Base-by-base conservation (phyloP, 192 early-diverging fungal genomes). In the Spinellus fusiger region DNA sequence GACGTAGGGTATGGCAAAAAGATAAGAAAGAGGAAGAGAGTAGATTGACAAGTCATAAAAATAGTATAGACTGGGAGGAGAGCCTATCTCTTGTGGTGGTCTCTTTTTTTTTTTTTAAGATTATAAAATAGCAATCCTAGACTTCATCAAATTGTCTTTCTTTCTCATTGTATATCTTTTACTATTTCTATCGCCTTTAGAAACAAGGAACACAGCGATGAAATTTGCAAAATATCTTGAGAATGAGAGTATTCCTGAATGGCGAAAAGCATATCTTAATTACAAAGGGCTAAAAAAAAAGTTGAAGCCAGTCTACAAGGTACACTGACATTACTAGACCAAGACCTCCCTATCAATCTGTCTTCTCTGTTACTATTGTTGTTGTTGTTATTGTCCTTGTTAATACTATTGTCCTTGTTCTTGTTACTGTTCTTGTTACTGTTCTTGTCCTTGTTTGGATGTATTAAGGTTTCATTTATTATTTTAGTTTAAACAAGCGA, bases 191-290 rank as follows among this genome's bases (percentile, higher is more conserved):
- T 44, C 40, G 13, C 40, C 40, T n/a, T 44, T 44, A 44, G 40
- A 44, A 44, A n/a, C 3, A 44, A 44, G 40, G 13, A 18, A 44
- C 54, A 34, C 20, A 23, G n/a, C 29, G 34, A 88, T 88, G 86
- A 83, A 84, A 65, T 88, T 88, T 71, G 81, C 84, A 60, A 83
- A 86, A 57, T 88, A 85, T 54, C 69, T 88, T 1, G 79, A 83
- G 49, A 70, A 80, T 18, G 83, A 88, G 66, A 78, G 76, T 29
- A 80, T 86, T 13, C 84, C 86, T 25, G 86, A 88, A 62, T 88
- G 86, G 86, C 71, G 76, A 61, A 82, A 84, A 59, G 84, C 79
- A 62, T 88, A 88, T 47, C 75, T 84, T 28, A 77, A 86, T 68
- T 88, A 88, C 64, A 72, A 76, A 56, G 74, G 76, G 3, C 73